Percentiles rank a stretch among this genome's conserved stretches.
These are phyloP conservation scores for Hypericum androsaemum DNA, from an alignment of 345 rosid genomes.

Conservation along the genomic window DNA sequence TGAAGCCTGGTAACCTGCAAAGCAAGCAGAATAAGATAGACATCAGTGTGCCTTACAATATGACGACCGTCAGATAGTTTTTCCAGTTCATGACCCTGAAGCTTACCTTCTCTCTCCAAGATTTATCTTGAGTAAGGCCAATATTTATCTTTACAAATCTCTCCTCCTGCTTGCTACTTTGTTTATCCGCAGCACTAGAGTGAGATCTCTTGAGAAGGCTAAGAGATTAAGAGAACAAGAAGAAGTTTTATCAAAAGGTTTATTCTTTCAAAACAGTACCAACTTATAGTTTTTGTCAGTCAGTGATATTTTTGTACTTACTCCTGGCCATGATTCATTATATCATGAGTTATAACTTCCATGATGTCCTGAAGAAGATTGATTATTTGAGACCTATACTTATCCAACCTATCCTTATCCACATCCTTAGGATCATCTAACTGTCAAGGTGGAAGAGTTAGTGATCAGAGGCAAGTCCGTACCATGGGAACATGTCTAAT, in stretches of 20 bases:
- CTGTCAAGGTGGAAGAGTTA: conserved; percentile 35
- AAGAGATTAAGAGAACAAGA: conserved; percentile 16
- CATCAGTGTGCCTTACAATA: conserved; percentile 2
- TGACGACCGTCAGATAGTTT: conserved; percentile 1
- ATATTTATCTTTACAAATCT: conserved; percentile 64
- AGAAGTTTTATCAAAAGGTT: conserved; percentile 6
- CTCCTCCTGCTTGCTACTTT: conserved; percentile 42
- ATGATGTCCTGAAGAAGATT: conserved; percentile 85
- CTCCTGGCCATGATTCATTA: conserved; percentile 62
- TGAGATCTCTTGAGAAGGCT: conserved; percentile 54
- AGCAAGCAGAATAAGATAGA: conserved; percentile 6
- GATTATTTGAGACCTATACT: conserved; percentile 48
- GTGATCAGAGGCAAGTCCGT: conserved; percentile 3
- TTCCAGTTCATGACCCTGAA: neutral
- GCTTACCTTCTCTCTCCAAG: conserved; percentile 72
- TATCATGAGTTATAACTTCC: conserved; percentile 71
- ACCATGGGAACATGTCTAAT: neutral
- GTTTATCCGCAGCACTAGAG: conserved; percentile 8
- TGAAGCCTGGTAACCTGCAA: conserved; percentile 60
- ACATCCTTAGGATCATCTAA: conserved; percentile 24
- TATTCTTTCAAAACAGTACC: neutral
- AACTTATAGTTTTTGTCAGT: neutral
- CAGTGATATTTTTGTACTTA: conserved; percentile 35
- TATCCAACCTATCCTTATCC: conserved; percentile 32
- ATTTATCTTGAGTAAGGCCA: conserved; percentile 8